A percentile compares a stretch with the other conserved stretches of the same genome.
These are phyloP conservation scores for Monosiga brevicollis DNA, from an alignment of 78 protist genomes.

Conservation along the genomic window DNA sequence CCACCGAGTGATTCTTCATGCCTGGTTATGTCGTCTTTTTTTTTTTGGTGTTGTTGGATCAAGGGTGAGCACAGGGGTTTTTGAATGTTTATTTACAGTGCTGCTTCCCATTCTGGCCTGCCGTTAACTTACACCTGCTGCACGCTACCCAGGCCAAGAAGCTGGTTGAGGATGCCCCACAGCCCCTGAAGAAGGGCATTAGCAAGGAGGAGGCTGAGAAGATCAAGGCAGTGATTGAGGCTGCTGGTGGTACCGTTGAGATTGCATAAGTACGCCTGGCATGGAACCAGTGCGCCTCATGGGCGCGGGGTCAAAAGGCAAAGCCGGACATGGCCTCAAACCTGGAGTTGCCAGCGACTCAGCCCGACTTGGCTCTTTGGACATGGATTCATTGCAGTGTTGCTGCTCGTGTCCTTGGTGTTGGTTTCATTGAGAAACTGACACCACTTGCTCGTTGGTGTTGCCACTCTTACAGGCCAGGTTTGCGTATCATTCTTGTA, in stretches of 20 bases:
- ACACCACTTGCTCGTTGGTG: neutral
- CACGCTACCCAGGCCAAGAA: constrained; percentile 7
- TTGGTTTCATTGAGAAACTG: neutral
- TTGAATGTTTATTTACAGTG: no score
- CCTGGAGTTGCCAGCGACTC: neutral
- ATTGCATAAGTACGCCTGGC: neutral
- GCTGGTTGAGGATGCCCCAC: constrained; percentile 10
- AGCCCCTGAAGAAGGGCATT: neutral
- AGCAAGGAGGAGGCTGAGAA: constrained; percentile 14
- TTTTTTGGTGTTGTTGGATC: no score
- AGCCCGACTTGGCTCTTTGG: neutral
- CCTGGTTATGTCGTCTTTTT: neutral
- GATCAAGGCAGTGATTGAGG: neutral
- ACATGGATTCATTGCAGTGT: neutral
- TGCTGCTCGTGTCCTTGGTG: neutral
- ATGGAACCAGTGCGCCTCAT: no score
- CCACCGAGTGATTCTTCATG: no score
- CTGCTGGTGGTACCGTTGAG: neutral
- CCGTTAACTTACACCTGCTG: neutral
- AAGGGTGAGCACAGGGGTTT: no score
- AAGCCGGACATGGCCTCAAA: neutral
- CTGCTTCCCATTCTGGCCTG: neutral
- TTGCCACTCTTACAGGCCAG: neutral
- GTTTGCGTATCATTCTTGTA: neutral
- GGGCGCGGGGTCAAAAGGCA: no score